Evolutionary conservation across 1,284 basidiomycete genomes (phyloP).

Genomic region (Ustilago lituana): DNA sequence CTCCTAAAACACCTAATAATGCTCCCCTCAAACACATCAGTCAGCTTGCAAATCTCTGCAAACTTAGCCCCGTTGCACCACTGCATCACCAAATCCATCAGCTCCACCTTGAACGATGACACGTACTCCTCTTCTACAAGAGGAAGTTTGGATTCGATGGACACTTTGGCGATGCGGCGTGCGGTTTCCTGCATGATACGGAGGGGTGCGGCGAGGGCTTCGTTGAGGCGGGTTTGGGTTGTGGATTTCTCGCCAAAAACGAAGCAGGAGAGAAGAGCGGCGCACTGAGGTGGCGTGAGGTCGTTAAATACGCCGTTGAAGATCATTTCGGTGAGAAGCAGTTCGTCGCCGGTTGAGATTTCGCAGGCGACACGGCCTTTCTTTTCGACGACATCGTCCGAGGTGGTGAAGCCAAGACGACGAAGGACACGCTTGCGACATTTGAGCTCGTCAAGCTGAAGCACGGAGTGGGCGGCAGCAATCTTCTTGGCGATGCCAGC

Average conservation of each 20-base stretch:
- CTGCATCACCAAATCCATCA: constrained; percentile 95
- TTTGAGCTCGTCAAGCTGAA: constrained; percentile 97
- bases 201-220: constrained; percentile 90
- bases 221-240: constrained; percentile 75
- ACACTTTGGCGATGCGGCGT: constrained; percentile 91
- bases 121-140: constrained; percentile 96
- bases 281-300: constrained; percentile 88
- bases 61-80: constrained; percentile 99
- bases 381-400: constrained; percentile 93
- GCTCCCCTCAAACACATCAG: constrained; percentile 95
- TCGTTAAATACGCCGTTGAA: constrained; percentile 97
- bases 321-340: constrained; percentile 94
- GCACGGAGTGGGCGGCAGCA: constrained; percentile 85
- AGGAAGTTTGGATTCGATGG: constrained; percentile 87
- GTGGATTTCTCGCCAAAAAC: constrained; percentile 88
- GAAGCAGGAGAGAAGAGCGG: constrained; percentile 91
- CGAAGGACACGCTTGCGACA: constrained; percentile 92
- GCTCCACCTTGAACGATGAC: constrained; percentile 92
- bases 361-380: constrained; percentile 99
- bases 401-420: constrained; percentile 86
- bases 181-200: constrained; percentile 95
- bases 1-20: constrained; percentile 84
- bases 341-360: constrained; percentile 95
- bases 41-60: constrained; percentile 94
- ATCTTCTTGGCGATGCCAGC: constrained; percentile 84